Base-by-base conservation (phyloP, 371 early-diverging fungal genomes). In the Rhizopus microsporus region DNA sequence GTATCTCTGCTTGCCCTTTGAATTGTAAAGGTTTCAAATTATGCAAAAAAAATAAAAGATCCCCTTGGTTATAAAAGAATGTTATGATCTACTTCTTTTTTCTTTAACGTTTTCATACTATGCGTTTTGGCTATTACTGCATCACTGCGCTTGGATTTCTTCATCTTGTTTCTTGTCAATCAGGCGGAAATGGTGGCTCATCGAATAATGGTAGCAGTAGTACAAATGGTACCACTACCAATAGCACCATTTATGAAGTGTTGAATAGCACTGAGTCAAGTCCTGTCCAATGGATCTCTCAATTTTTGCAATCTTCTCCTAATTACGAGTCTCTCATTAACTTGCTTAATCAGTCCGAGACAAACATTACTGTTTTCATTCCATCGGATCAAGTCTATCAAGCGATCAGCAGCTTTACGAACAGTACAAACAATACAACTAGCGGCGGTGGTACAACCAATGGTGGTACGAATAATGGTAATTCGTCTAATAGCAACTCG, bases 281-380 rank as follows among this genome's bases (percentile, higher is more conserved):
- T n/a, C 75, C 75, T 7, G 66, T 71, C 13, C 54, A 60, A 8
- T 54, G 68, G 33, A 64, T 74, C 56, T 44, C 63, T 6, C 48
- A 66, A 23, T 49, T 68, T 8, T 40, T 74, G 16, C 53, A 56
- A n/a, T 68, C 68, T 0, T 67, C 67, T 31, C 55, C 58, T 8
- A 71, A 70, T 30, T 68, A 60, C 43, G 51, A 52, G 7, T 60
- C 71, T 1, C 55, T 74, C 3, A 9, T 74, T 42, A 54, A 68
- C n/a, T 17, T 74, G 2, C 39, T 74, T 8, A 52, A 56, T 13
- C 56, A 67, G 32, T 52, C 75, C 9, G 30, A 15, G 0, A 66
- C 62, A 12, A 69, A 70, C 51, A 34, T 63, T 1, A 74, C 75
- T 2, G 8, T 74, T 0, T 74, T 74, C 56, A 65, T 67, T 2